Percentiles rank a stretch among this genome's conserved stretches.
Evolutionary conservation across 768 basidiomycete genomes (phyloP).

Genomic region (Chiua virens): DNA sequence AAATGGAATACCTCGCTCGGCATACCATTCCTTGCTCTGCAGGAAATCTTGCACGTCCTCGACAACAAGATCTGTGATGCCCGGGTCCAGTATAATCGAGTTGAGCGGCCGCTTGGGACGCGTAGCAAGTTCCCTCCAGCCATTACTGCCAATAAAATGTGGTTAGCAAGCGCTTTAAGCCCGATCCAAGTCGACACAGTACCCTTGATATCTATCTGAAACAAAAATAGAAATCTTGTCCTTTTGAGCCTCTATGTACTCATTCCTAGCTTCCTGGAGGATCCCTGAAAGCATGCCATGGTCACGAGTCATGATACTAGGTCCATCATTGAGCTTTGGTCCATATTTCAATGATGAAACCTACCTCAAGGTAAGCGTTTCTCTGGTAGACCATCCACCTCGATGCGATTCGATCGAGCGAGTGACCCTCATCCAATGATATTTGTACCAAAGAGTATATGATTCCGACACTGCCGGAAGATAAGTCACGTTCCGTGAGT

Average conservation of each 20-base stretch:
- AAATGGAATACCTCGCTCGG: slow-evolving; percentile 77
- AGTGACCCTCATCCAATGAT: slow-evolving; percentile 30
- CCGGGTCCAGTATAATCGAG: slow-evolving; percentile 72
- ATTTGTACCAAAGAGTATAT: slow-evolving; percentile 36
- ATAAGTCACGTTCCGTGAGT: slow-evolving; percentile 34
- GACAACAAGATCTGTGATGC: slow-evolving; percentile 62
- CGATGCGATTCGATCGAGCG: slow-evolving; percentile 18
- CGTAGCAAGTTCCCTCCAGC: slow-evolving; percentile 56
- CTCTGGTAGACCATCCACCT: slow-evolving; percentile 20
- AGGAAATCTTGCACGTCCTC: slow-evolving; percentile 74
- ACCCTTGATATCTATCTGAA: slow-evolving; percentile 45
- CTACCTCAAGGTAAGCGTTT: slow-evolving; percentile 26
- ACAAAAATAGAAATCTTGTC: slow-evolving; percentile 53
- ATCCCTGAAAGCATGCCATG: slow-evolving; percentile 50
- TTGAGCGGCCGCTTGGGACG: slow-evolving; percentile 64
- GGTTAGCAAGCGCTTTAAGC: neutral
- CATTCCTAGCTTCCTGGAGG: slow-evolving; percentile 52
- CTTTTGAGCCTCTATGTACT: slow-evolving; percentile 52
- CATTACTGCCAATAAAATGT: slow-evolving; percentile 25
- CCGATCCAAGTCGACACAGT: slow-evolving; percentile 2
- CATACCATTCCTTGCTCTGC: slow-evolving; percentile 68
- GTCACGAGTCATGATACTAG: slow-evolving; percentile 51
- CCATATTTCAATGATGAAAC: neutral
- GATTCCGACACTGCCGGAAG: slow-evolving; percentile 34
- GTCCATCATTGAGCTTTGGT: neutral